Evolutionary conservation across 2,329 filamentous ascomycete species (phyloP), one percentile per base, ranked within the genome.

Genomic region (Phaeosphaeriaceae sp.): DNA sequence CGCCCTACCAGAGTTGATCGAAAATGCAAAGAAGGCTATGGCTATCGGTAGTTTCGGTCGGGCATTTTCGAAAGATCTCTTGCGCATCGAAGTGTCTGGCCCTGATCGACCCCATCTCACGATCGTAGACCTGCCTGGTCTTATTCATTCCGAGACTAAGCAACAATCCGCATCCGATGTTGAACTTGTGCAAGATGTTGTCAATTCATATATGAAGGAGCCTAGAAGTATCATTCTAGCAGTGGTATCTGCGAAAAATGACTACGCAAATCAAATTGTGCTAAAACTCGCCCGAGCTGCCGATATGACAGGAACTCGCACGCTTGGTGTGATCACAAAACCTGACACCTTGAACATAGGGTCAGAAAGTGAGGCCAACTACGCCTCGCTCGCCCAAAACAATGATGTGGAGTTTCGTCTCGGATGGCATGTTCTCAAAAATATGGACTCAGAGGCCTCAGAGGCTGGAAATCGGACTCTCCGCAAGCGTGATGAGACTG

Each of bases 321-420:
- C 81, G 0, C 63, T 85, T 0, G 79, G 81, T 0, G 76, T 85
- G 43, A 76, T 85, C 37, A 85, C 81, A 0, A 84, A 83, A 56
- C 78, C 79, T 0, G 81, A 84, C 53, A 60, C 49, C 1, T 46
- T 73, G 13, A 44, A 41, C 34, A 28, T 36, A 6, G 60, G 52
- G 3, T 63, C 62, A 7, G 59, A 56, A 62, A 57, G 41, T 18
- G n/a, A 52, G 42, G 37, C 61, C 58, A 36, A 32, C 62, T 35
- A 34, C 16, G n/a, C 51, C 7, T 44, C 53, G 3, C 58, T 74
- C 1, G 70, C 68, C 11, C 52, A 51, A 13, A 72, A 73, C 20
- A 41, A 58, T 16, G 58, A 68, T 16, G 63, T 61, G 15, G 54
- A 59, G 32, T 64, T 71, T 35, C 52, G 56, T 26, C 59, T 70